Evolutionary conservation across 345 rosid species (phyloP).

Genomic region (Citrus cavaleriei): DNA sequence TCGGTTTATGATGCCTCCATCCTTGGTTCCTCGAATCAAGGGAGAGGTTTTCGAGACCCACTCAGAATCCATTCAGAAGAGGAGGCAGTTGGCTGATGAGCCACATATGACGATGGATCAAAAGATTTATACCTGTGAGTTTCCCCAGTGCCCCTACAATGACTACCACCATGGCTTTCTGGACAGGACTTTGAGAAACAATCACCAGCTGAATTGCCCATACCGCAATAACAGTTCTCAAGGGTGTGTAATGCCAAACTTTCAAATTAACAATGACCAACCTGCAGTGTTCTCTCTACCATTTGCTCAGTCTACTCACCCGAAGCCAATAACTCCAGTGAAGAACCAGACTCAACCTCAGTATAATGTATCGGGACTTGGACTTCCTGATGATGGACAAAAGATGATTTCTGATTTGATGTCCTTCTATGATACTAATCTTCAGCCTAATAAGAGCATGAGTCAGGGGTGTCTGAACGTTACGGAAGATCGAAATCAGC

Average conservation of each 20-base stretch:
- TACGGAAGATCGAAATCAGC: conserved; percentile 11
- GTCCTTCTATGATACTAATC: conserved; percentile 45
- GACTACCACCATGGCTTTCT: conserved; percentile 44
- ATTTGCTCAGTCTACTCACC: conserved; percentile 28
- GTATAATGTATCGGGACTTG: conserved; percentile 34
- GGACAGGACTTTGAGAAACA: conserved; percentile 59
- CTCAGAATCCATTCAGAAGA: conserved; percentile 41
- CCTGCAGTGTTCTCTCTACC: conserved; percentile 25
- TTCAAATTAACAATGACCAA: conserved; percentile 29
- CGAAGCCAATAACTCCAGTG: conserved; percentile 8
- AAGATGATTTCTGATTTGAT: conserved; percentile 49
- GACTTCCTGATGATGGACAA: conserved; percentile 59
- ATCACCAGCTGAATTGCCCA: conserved; percentile 64
- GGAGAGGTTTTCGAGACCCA: conserved; percentile 39
- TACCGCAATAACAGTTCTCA: conserved; percentile 28
- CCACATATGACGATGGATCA: conserved; percentile 28
- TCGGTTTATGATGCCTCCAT: conserved; percentile 24
- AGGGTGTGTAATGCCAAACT: conserved; percentile 33
- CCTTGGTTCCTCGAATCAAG: conserved; percentile 41
- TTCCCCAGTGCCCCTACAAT: conserved; percentile 51
- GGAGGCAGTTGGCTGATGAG: conserved; percentile 43
- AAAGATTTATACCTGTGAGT: conserved; percentile 48
- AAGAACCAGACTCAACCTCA: conserved; percentile 14
- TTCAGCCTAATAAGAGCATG: conserved; percentile 26
- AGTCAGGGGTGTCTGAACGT: conserved; percentile 11